Base-by-base conservation (phyloP, 116 monocot genomes). In the Phalaenopsis hybrid region DNA sequence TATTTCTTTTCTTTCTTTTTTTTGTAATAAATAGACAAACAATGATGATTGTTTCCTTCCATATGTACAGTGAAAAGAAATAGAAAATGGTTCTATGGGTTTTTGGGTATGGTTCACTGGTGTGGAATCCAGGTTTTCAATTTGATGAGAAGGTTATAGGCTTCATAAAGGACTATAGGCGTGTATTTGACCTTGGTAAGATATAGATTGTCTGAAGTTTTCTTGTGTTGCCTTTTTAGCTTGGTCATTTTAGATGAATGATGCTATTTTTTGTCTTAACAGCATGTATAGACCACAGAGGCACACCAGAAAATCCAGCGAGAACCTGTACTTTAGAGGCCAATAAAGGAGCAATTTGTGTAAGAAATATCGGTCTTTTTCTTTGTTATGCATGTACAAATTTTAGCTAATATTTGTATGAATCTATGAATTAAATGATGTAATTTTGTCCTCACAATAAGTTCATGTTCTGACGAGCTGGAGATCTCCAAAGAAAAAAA, bases 201-300 rank as follows among this genome's bases (percentile, higher is more conserved):
- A 21, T 69, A n/a, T 55, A 55, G 5, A 21, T 69, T 3, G 13
- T 75, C 21, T 75, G 31, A 75, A 46, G 33, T 18, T 21, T 75
- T 20, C n/a, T 31, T 63, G n/a, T 33, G 76, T 48, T 79, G 55
- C n/a, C 59, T 5, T 44, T 13, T 44, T 80, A 20, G 21, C 6
- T 80, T 16, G 10, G 15, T 7, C 52, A 15, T 51, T 6, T 13
- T 65, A 7, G 16, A 44, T 65, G 46, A 45, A 13, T 33, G 65
- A 72, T 72, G 15, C 16, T 72, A 37, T 0, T 70, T 46, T 80
- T 76, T 21, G 0, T 34, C 28, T n/a, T 84, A 80, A 57, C 86
- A 96, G 96, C 93, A 49, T 97, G 97, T 88, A 91, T 97, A 58
- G 94, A 97, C 84, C 97, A 97, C 84, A 91, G 97, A 79, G 97